A percentile compares a stretch with the other conserved stretches of the same genome.
Evolutionary conservation across 139 green algal species (phyloP).

Genomic region (Chlorella vulgaris): DNA sequence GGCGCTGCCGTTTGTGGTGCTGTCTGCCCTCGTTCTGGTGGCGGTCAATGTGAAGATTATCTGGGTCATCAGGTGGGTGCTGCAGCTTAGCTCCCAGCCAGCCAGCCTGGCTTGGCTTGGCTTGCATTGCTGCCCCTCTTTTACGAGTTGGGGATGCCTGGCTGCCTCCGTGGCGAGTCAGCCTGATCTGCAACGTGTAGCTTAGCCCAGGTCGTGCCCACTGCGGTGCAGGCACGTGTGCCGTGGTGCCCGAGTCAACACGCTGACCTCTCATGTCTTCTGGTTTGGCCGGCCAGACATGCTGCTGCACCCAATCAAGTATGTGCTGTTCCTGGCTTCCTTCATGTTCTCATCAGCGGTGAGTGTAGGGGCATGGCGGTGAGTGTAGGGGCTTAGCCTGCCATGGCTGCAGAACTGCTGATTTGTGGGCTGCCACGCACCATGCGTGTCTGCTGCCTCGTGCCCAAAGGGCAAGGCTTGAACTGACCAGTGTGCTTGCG

Average conservation of each 20-base stretch:
- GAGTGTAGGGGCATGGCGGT: background rate
- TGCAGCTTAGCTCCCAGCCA: background rate
- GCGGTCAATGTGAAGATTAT: constrained; percentile 46
- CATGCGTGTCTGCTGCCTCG: too few relatives aligned
- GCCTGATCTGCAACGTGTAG: background rate
- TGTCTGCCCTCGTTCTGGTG: constrained; percentile 29
- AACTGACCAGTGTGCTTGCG: too few relatives aligned
- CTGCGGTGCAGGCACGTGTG: constrained; percentile 40
- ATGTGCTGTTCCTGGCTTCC: constrained; percentile 50
- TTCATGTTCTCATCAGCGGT: constrained; percentile 47
- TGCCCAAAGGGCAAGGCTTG: too few relatives aligned
- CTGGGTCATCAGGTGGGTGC: constrained; percentile 35
- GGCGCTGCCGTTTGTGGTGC: constrained; percentile 15
- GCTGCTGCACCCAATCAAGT: constrained; percentile 50
- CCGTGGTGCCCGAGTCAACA: constrained; percentile 9
- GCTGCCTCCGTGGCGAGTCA: too few relatives aligned
- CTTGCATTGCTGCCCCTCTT: background rate
- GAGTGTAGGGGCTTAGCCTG: background rate
- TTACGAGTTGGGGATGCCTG: background rate
- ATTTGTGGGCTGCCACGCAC: too few relatives aligned
- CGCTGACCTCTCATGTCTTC: constrained; percentile 44
- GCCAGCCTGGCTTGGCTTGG: background rate
- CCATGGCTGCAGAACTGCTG: background rate
- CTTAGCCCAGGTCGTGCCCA: background rate
- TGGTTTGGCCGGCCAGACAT: constrained; percentile 46